Percentiles rank a stretch among this genome's conserved stretches.
Evolutionary conservation across 768 basidiomycete genomes (phyloP).

Genomic region (Serendipita indica): DNA sequence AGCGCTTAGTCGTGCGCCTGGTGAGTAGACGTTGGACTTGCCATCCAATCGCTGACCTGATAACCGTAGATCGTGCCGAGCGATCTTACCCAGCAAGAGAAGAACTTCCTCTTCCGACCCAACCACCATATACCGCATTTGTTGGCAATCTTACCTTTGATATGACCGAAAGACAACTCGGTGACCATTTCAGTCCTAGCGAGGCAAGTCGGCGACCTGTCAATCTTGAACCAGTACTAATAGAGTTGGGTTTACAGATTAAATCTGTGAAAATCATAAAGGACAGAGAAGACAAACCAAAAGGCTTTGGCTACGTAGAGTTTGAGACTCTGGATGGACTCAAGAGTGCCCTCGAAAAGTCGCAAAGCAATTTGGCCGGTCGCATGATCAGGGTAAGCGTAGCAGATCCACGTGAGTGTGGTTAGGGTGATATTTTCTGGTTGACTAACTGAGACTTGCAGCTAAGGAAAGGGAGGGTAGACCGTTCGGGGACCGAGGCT

Average conservation of each 20-base stretch:
- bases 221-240: background rate
- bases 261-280: slow-evolving; percentile 85
- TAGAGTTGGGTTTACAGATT: slow-evolving; percentile 29
- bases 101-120: slow-evolving; percentile 89
- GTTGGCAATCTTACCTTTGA: slow-evolving; percentile 94
- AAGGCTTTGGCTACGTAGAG: slow-evolving; percentile 97
- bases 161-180: slow-evolving; percentile 68
- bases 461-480: slow-evolving; percentile 47
- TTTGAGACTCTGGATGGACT: slow-evolving; percentile 76
- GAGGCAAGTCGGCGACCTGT: slow-evolving; percentile 30
- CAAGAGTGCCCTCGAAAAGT: slow-evolving; percentile 65
- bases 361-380: slow-evolving; percentile 56
- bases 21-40: slow-evolving; percentile 5
- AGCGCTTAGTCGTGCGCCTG: slow-evolving; percentile 9
- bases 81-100: slow-evolving; percentile 49
- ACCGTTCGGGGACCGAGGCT: slow-evolving; percentile 11
- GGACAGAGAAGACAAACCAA: slow-evolving; percentile 86
- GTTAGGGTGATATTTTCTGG: too few species aligned
- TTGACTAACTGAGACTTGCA: slow-evolving; percentile 22
- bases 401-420: slow-evolving; percentile 79
- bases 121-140: slow-evolving; percentile 92
- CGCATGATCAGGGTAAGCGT: slow-evolving; percentile 81
- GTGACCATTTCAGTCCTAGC: slow-evolving; percentile 56
- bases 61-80: slow-evolving; percentile 35
- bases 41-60: background rate